Evolutionary conservation across 805 yeast species (phyloP).

Genomic region (Metschnikowia cubensis): DNA sequence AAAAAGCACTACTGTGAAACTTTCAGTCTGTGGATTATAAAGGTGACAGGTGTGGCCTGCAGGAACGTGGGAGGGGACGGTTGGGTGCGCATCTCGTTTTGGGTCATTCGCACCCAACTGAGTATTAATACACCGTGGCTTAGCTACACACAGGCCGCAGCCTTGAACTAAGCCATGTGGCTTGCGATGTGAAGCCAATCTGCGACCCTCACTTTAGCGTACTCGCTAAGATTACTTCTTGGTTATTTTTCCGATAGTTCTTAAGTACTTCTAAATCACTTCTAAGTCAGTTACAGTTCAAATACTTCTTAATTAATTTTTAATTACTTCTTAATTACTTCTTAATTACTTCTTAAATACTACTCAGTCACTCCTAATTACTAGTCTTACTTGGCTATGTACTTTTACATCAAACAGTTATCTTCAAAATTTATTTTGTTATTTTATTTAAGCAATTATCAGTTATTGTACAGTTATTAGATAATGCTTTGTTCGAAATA

Average conservation of each 20-base stretch:
- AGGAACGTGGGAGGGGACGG: conserved; percentile 2
- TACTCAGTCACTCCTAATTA: too few relatives aligned
- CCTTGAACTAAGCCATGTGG: neutral
- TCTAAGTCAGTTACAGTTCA: too few relatives aligned
- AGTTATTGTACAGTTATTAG: conserved; percentile 1
- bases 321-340: too few relatives aligned
- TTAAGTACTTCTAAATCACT: too few relatives aligned
- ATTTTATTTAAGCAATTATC: neutral
- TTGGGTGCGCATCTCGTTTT: neutral
- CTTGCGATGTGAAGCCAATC: too few relatives aligned
- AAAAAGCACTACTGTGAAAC: neutral
- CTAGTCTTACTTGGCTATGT: too few relatives aligned
- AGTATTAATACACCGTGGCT: neutral
- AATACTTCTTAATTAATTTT: too few relatives aligned
- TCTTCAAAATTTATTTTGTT: neutral
- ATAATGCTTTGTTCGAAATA: conserved; percentile 3
- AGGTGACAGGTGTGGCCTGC: neutral
- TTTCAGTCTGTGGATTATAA: neutral
- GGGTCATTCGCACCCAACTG: conserved; percentile 2
- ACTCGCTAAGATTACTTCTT: neutral
- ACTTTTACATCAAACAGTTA: too few relatives aligned
- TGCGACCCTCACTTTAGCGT: too few relatives aligned
- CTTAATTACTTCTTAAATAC: too few relatives aligned
- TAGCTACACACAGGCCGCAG: neutral
- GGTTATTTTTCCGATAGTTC: too few relatives aligned